Conservation (phyloP, 2,329 filamentous ascomycete species). For the Paradendryphiella salina region DNA sequence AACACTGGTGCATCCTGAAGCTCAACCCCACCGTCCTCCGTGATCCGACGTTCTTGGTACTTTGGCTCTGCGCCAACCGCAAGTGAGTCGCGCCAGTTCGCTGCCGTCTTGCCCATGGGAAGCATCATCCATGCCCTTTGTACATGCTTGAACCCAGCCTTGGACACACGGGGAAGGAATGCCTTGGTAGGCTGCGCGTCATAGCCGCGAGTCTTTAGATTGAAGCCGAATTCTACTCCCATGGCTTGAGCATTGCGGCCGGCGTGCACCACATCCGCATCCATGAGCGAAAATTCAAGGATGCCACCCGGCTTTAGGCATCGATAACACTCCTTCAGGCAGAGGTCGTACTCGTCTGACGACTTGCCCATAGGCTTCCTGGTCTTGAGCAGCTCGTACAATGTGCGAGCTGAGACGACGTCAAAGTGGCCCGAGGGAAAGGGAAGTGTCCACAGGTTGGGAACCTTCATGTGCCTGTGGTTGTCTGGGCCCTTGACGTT, state of each 20-base stretch:
- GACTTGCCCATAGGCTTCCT: conserved; percentile 54
- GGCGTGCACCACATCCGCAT: conserved; percentile 85
- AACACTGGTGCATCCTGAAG: conserved; percentile 34
- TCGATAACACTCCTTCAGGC: conserved; percentile 82
- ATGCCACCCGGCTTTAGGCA: conserved; percentile 92
- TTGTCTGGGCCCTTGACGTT: conserved; percentile 77
- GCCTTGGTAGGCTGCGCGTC: conserved; percentile 81
- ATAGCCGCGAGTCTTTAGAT: conserved; percentile 85
- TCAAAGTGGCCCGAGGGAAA: conserved; percentile 89
- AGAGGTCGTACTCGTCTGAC: conserved; percentile 84
- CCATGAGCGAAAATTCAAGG: conserved; percentile 86
- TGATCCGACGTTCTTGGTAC: conserved; percentile 44
- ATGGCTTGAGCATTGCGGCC: conserved; percentile 79
- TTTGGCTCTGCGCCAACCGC: conserved; percentile 39
- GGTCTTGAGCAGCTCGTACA: conserved; percentile 80
- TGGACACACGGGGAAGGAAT: conserved; percentile 74
- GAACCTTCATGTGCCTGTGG: conserved; percentile 79
- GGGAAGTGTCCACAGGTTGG: conserved; percentile 76
- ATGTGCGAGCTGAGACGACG: conserved; percentile 82
- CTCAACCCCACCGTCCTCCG: conserved; percentile 39
- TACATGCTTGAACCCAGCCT: conserved; percentile 76
- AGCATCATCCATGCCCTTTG: conserved; percentile 88
- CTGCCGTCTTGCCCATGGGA: conserved; percentile 67
- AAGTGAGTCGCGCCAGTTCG: conserved; percentile 45
- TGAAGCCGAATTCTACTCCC: conserved; percentile 88